Evolutionary conservation across 306 rosid species (phyloP).

Genomic region (Cajanus cajan): DNA sequence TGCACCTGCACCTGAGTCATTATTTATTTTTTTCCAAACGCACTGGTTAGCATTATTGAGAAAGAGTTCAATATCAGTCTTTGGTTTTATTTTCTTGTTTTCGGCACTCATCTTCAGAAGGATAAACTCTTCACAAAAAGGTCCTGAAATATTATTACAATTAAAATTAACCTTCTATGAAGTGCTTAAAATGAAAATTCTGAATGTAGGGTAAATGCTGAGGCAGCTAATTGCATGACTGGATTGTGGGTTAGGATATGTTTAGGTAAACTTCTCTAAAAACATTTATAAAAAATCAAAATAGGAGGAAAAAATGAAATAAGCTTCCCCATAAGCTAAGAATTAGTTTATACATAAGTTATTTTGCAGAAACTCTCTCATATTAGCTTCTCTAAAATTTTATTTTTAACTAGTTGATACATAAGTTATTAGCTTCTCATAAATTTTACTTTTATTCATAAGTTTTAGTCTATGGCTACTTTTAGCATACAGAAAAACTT

Average conservation of each 20-base stretch:
- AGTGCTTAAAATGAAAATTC: neutral
- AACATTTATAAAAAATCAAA: too few species aligned
- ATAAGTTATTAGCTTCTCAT: too few species aligned
- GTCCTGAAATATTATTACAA: constrained; percentile 53
- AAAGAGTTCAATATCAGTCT: constrained; percentile 58
- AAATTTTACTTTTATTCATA: too few species aligned
- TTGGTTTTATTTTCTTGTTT: constrained; percentile 52
- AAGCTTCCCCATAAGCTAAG: too few species aligned
- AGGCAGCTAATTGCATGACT: neutral
- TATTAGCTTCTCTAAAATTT: too few species aligned
- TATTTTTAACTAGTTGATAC: too few species aligned
- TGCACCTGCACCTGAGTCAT: constrained; percentile 96
- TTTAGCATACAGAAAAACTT: too few species aligned
- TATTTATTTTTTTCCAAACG: constrained; percentile 47
- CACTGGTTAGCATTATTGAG: constrained; percentile 49
- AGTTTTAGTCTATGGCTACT: too few species aligned
- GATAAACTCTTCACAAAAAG: constrained; percentile 37
- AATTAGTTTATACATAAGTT: too few species aligned
- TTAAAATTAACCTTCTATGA: constrained; percentile 37
- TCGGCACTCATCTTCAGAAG: constrained; percentile 62
- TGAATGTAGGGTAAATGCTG: neutral
- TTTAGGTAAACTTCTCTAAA: too few species aligned
- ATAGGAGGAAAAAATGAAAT: too few species aligned
- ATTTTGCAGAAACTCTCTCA: too few species aligned
- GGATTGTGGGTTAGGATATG: neutral